Conservation (phyloP, 805 yeast genomes). For the Priceomyces haplophilus region DNA sequence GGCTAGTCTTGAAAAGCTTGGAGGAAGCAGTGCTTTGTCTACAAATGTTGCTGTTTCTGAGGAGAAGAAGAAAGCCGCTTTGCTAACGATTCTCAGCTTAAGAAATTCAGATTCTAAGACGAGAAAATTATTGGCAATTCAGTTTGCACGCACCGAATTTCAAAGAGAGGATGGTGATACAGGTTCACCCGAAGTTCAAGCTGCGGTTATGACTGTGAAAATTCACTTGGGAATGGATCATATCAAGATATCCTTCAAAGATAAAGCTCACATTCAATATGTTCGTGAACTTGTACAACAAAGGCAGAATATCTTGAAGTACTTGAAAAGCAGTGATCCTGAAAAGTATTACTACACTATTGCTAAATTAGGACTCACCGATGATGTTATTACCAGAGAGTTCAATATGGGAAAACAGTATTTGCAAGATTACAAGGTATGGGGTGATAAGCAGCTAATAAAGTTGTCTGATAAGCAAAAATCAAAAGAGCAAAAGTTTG, state of each 20-base stretch:
- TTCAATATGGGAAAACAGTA: slow-evolving; percentile 77
- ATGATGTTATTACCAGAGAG: slow-evolving; percentile 72
- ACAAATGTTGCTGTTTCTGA: slow-evolving; percentile 33
- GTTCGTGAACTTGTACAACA: slow-evolving; percentile 84
- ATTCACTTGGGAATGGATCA: slow-evolving; percentile 78
- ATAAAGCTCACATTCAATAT: slow-evolving; percentile 61
- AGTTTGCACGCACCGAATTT: slow-evolving; percentile 74
- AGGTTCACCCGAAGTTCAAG: slow-evolving; percentile 94
- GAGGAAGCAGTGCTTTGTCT: slow-evolving; percentile 26
- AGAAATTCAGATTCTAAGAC: slow-evolving; percentile 66
- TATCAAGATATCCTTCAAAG: slow-evolving; percentile 64
- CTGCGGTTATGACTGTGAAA: slow-evolving; percentile 81
- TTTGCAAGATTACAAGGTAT: slow-evolving; percentile 72
- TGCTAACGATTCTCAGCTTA: slow-evolving; percentile 68
- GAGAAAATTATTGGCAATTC: slow-evolving; percentile 53
- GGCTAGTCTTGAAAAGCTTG: slow-evolving; percentile 43
- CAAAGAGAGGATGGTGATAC: slow-evolving; percentile 85
- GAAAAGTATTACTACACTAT: slow-evolving; percentile 82
- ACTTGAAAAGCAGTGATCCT: slow-evolving; percentile 77
- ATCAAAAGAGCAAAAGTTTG: slow-evolving; percentile 26
- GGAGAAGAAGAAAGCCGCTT: slow-evolving; percentile 61
- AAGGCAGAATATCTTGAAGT: slow-evolving; percentile 79
- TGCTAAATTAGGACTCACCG: slow-evolving; percentile 83
- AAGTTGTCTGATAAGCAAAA: slow-evolving; percentile 40
- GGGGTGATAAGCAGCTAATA: slow-evolving; percentile 70